Base-by-base conservation (phyloP, 2,329 filamentous ascomycete genomes). In the Cytospora chrysosperma region DNA sequence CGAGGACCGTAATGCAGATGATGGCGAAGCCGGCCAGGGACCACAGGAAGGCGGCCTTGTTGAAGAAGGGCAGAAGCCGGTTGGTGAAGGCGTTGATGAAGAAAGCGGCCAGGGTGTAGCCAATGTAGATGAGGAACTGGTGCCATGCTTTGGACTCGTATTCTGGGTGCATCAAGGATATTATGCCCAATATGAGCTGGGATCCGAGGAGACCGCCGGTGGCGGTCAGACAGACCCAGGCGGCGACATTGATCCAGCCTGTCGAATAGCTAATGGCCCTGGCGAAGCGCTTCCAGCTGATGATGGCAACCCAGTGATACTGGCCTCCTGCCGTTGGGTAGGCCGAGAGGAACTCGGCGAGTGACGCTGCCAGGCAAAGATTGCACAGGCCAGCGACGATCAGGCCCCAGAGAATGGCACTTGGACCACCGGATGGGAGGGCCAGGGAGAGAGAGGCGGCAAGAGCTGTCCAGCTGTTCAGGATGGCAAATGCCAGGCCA, bases 211-310 rank as follows among this genome's bases (percentile, higher is more conserved):
- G 78, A 1, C 88, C 87, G 19, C 85, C 88, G 0, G 88, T 89
- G 9, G 89, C 88, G 5, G 85, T 87, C 59, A 92, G 75, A 12
- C 85, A 85, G 34, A 90, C 86, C 87, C 88, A 91, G 19, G 88
- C 88, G n/a, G 86, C 86, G 43, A 87, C 83, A 69, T 88, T 89
- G 73, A 88, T 90, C 88, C 88, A 92, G 30, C 89, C 89, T 0
- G 88, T 91, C 54, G 87, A 83, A 78, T 88, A 92, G 54, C 86
- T 88, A 13, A 91, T 81, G 32, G 85, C 77, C 0, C 86, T 84
- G 21, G 85, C 83, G 79, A 82, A 88, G 61, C 75, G 76, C 64
- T 81, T 79, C 79, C 86, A 88, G 34, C 83, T 81, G 66, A 91
- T 77, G 57, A 85, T 76, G 61, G 88, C 87, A 3, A 88, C 89